Evolutionary conservation across 345 rosid genomes (phyloP), one percentile per base, ranked within the genome.

Genomic region (Jatropha curcas): DNA sequence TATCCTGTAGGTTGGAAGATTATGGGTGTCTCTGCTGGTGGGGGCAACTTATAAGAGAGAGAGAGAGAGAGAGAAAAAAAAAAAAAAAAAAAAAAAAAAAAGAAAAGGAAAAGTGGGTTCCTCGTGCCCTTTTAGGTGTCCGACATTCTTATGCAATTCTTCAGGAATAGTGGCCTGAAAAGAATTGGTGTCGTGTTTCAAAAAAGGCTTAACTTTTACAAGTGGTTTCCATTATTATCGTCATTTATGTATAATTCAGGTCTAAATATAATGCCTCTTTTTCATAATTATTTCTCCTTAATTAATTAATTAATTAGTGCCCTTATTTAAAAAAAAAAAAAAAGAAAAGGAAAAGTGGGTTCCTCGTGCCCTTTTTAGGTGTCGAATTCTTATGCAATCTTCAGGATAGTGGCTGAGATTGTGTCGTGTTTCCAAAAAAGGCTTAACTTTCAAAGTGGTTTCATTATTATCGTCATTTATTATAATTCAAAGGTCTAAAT

Each of bases 101-200:
- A 16, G 27, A 39, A 2, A 39, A 17, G 24, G n/a, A 74, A 60
- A 63, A 72, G 83, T 75, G 69, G 70, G 82, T 81, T 79, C 76
- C 63, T 60, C 60, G 28, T 72, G 73, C 31, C 65, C 62, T 71
- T 76, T 4, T 61, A 78, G 77, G 85, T 82, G 90, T 77, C n/a
- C 84, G 45, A 71, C n/a, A 34, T 34, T 56, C 72, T 60, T 71
- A 84, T 77, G 82, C 67, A 72, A 27, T n/a, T 30, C 41, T 35
- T n/a, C 7, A 30, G 72, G 78, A n/a, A 76, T 77, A 67, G 81
- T 74, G 82, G 83, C 70, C 20, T n/a, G n/a, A n/a, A n/a, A n/a
- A n/a, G 64, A 76, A 65, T 66, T 71, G 50, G 71, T 70, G 76
- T 82, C 82, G 34, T 67, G 67, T 63, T 70, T 60, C 65, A 24